Evolutionary conservation across 75 land plant species (phyloP).

Genomic region (Cryptomeria japonica): DNA sequence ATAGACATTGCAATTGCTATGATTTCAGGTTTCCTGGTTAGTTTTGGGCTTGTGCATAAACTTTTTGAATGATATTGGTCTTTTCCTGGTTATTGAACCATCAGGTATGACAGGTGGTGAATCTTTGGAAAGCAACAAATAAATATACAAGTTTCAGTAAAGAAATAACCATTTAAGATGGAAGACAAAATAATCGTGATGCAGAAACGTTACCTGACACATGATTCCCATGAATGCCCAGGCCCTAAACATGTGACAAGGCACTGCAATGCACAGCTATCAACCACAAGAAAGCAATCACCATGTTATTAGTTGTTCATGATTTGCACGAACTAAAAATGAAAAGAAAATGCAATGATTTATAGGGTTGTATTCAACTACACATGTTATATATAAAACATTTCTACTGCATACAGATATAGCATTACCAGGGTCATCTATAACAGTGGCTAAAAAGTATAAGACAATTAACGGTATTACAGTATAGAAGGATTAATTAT

Average conservation of each 20-base stretch:
- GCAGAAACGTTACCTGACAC: slow-evolving; percentile 67
- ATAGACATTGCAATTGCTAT: neutral
- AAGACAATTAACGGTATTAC: neutral
- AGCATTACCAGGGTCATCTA: neutral
- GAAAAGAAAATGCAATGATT: neutral
- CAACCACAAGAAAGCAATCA: neutral
- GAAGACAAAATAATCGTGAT: neutral
- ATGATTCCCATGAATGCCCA: slow-evolving; percentile 97
- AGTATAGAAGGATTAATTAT: neutral
- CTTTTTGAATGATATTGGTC: neutral
- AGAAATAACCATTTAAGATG: neutral
- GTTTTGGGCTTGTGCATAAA: neutral
- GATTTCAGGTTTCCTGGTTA: neutral
- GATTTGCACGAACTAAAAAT: neutral
- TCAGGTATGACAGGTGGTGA: neutral
- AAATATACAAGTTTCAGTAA: neutral
- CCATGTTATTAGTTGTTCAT: neutral
- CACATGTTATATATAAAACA: neutral
- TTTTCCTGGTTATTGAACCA: neutral
- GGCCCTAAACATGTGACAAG: slow-evolving; percentile 85
- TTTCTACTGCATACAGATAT: neutral
- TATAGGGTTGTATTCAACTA: neutral
- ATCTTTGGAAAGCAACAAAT: neutral
- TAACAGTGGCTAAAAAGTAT: neutral
- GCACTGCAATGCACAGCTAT: slow-evolving; percentile 84